Evolutionary conservation across 305 asterid species (phyloP).

Genomic region (Plantago lanceolata): DNA sequence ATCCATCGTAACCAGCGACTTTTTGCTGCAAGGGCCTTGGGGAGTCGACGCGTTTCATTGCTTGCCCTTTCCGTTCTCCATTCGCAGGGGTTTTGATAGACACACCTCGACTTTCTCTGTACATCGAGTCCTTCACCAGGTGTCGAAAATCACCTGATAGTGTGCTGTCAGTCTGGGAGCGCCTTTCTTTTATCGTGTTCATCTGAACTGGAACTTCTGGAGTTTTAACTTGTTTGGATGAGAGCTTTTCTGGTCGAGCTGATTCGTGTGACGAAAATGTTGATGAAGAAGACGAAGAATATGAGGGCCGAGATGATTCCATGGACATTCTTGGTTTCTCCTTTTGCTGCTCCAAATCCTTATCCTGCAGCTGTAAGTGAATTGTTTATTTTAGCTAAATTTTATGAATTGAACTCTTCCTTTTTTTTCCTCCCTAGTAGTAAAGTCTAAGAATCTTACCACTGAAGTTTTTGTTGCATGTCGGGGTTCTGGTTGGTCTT

Average conservation of each 20-base stretch:
- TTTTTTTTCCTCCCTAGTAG: not conserved
- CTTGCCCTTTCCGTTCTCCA: conserved; percentile 47
- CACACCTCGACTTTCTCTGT: conserved; percentile 69
- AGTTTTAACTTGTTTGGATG: conserved; percentile 25
- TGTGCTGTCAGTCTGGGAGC: conserved; percentile 26
- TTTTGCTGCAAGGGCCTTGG: conserved; percentile 62
- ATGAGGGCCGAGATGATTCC: conserved; percentile 62
- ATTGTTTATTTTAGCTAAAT: conserved; percentile 6
- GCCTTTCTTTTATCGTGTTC: conserved; percentile 27
- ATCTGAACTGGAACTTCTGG: conserved; percentile 33
- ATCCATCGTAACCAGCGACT: conserved; percentile 34
- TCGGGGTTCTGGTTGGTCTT: conserved; percentile 37
- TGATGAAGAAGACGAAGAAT: conserved; percentile 62
- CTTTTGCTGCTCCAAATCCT: conserved; percentile 31
- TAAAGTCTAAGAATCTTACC: conserved; percentile 36
- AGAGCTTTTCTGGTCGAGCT: conserved; percentile 39
- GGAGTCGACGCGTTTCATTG: conserved; percentile 77
- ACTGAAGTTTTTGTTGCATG: conserved; percentile 28
- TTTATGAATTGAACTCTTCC: not conserved
- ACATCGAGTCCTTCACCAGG: conserved; percentile 76
- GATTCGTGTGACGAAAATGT: conserved; percentile 56
- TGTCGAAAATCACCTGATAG: conserved; percentile 53
- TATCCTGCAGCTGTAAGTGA: conserved; percentile 48
- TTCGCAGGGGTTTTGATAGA: conserved; percentile 44
- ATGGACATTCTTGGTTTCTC: conserved; percentile 55